phyloP scores from a whole-genome alignment of 257 asterid genomes.

The Apocynum venetum region DNA sequence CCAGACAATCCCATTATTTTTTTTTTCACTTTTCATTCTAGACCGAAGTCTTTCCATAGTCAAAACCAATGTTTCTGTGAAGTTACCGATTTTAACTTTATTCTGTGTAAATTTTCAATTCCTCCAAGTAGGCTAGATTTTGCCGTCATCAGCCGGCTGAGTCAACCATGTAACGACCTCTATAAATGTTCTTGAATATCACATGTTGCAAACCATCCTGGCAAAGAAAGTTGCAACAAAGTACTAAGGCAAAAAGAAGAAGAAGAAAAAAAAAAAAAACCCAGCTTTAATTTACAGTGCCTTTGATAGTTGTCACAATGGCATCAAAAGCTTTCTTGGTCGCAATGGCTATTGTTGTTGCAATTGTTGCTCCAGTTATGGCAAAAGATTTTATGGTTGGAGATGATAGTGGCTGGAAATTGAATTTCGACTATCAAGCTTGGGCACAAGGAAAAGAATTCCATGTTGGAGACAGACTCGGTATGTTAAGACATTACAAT shows the following conservation, averaged over 20 bases:
- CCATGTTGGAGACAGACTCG: slow-evolving; percentile 23
- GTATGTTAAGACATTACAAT: background rate
- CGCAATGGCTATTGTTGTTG: background rate
- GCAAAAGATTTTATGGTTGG: slow-evolving; percentile 37
- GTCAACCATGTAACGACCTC: background rate
- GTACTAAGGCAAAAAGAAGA: background rate
- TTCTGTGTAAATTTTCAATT: background rate
- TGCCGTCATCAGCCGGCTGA: slow-evolving; percentile 2
- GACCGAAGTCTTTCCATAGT: no score
- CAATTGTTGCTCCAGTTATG: slow-evolving; percentile 19
- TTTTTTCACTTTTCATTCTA: background rate
- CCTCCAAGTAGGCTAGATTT: background rate
- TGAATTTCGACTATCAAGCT: slow-evolving; percentile 17
- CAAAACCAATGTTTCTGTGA: background rate
- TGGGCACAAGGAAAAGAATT: slow-evolving; percentile 35
- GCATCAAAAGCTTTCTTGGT: slow-evolving; percentile 6
- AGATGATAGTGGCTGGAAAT: slow-evolving; percentile 42
- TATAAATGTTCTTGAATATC: background rate
- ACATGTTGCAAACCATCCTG: background rate
- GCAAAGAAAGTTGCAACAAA: background rate
- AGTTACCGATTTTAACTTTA: background rate
- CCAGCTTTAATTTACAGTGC: no score
- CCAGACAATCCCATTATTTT: background rate
- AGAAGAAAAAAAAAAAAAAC: no score
- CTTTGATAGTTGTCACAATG: background rate